Base-by-base conservation (phyloP, 1,139 yeast species). In the Groenewaldozyma auringiensis region DNA sequence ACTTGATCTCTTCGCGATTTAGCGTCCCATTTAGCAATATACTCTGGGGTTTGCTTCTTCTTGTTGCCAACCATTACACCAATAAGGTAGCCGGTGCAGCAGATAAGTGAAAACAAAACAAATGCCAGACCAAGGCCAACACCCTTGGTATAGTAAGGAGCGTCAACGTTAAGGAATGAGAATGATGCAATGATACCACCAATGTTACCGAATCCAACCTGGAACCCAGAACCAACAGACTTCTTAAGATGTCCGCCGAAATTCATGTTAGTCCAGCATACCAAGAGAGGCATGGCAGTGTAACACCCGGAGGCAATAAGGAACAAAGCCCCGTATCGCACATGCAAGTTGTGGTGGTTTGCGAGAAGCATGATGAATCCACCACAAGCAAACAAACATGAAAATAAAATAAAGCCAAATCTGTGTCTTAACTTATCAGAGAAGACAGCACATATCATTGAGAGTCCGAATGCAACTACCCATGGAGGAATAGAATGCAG, bases 111-210 rank as follows among this genome's bases (percentile, higher is more conserved):
- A 51, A 83, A 67, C 2, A 69, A 66, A 25, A 75, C 69, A 47
- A 77, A 72, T 0, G 79, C 79, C 41, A 78, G 63, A 38, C 77
- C 72, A 42, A 84, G 64, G 45, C 79, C 66, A 47, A 81, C 68
- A 43, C 88, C 89, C 27, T 73, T 77, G 31, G 58, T 68, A 63
- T 76, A 82, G 29, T 63, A 67, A 17, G 87, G 87, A 31, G 83
- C 75, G 52, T 79, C 85, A 41, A 64, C 62, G 33, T 72, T 57
- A 43, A 79, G 68, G 67, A 78, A 82, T 22, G 80, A 67, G 57
- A 72, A 82, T 1, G 88, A 78, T 13, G 89, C 70, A 51, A 83
- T 75, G 58, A 83, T 83, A 58, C 92, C 94, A 51, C 94, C 94
- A 59, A 82, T 80, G 64, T 84, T 83, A 52, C 92, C 94, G 60